A percentile compares a stretch with the other conserved stretches of the same genome.
Conservation (phyloP, 2,329 filamentous ascomycete species). For the Botrytis medusae region DNA sequence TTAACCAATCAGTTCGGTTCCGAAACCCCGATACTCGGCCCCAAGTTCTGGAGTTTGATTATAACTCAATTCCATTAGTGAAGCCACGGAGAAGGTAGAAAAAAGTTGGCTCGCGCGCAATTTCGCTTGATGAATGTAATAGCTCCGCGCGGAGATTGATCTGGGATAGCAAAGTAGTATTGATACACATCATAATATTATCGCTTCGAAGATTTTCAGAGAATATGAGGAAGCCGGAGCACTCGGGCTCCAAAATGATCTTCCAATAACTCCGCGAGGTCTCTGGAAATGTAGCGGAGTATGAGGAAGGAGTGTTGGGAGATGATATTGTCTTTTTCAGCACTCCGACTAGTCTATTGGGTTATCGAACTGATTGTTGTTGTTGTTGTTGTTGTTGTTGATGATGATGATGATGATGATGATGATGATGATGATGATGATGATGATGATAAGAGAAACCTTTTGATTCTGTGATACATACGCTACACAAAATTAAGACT, state of each 20-base stretch:
- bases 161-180: not conserved
- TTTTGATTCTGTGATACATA: not conserved
- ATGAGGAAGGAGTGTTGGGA: not conserved
- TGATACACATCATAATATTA: not conserved
- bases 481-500: not conserved
- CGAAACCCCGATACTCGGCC: not conserved
- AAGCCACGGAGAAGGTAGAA: not conserved
- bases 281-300: not conserved
- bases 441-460: not conserved
- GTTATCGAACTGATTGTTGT: not conserved
- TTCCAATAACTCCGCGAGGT: not conserved
- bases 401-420: not conserved
- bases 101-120: not conserved
- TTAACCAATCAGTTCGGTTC: not conserved
- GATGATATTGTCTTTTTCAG: not conserved
- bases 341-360: not conserved
- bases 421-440: not conserved
- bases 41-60: not conserved
- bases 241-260: not conserved
- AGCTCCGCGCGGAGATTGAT: not conserved
- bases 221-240: not conserved
- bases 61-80: not conserved
- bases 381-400: no score
- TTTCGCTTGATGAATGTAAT: not conserved
- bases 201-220: not conserved